Evolutionary conservation across 2,329 filamentous ascomycete species (phyloP).

Genomic region (Trichophyton benhamiae): DNA sequence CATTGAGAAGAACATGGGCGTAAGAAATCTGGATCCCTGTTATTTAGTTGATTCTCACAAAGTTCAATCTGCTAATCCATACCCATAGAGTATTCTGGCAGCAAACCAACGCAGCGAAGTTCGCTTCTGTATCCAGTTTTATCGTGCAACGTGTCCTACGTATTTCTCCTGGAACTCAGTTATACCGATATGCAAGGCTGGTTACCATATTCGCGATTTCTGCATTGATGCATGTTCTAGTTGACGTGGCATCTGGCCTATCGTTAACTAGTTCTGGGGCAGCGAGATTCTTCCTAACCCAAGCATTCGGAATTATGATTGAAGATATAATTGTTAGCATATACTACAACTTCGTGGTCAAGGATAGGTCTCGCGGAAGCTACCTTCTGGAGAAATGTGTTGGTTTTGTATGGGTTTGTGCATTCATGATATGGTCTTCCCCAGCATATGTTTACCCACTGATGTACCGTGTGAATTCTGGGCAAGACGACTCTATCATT

Average conservation of each 20-base stretch:
- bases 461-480: neutral
- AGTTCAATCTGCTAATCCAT: neutral
- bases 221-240: slow-evolving; percentile 7
- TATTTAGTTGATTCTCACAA: neutral
- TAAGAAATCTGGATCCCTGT: neutral
- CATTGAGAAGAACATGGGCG: slow-evolving; percentile 9
- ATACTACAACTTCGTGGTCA: neutral
- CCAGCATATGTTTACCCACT: slow-evolving; percentile 5
- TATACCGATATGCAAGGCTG: slow-evolving; percentile 6
- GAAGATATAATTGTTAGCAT: slow-evolving; percentile 6
- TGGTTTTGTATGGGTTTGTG: slow-evolving; percentile 8
- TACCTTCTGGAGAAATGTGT: neutral
- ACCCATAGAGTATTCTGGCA: neutral
- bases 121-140: neutral
- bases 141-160: neutral
- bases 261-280: slow-evolving; percentile 7
- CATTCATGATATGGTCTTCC: slow-evolving; percentile 7
- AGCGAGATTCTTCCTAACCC: slow-evolving; percentile 7
- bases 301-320: slow-evolving; percentile 7
- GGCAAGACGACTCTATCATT: neutral
- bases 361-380: neutral
- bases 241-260: slow-evolving; percentile 5
- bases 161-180: neutral
- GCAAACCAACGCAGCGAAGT: neutral
- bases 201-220: slow-evolving; percentile 6